Base-by-base conservation (phyloP, 257 asterid genomes). In the Penstemon eatonii region DNA sequence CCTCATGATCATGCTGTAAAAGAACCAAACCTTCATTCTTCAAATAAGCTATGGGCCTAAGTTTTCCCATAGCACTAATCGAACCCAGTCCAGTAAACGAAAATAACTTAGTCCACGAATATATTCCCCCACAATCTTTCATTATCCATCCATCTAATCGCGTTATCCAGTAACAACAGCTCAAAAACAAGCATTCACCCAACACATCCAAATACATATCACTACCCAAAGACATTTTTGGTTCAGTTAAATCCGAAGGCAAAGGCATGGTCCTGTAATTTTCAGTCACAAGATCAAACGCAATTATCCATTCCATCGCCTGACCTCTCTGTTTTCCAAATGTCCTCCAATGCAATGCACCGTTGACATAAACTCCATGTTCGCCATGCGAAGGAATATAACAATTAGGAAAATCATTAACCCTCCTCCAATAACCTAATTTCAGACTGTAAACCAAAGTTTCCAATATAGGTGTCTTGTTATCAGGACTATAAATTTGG, bases 41-140 rank as follows among this genome's bases (percentile, higher is more conserved):
- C 47, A 40, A 13, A 73, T 61, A 74, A 38, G 71, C 71, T 18
- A 68, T 25, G 9, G 66, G 68, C 73, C 40, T 52, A 11, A 41
- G 49, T 3, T 0, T 0, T 3, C 12, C 13, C 7, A 25, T 3
- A 36, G 39, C 37, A 15, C 41, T 4, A 25, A 43, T 33, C 15
- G 15, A 5, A 9, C 10, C 5, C 2, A 9, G n/a, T 3, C 19
- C 3, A 5, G 13, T 8, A n/a, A 42, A 25, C 49, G 66, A 60
- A 42, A 60, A 10, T 5, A 60, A 60, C 66, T 60, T 60, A 19
- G 39, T 60, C 66, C 66, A 60, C 3, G 1, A 9, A 7, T 60
- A 12, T 15, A n/a, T 4, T 7, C 66, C 66, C 8, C 51, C 66
- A 8, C 18, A 60, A 40, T 60, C 66, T 9, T 9, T 12, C 15